Percentiles rank a stretch among this genome's conserved stretches.
phyloP scores from a whole-genome alignment of 2,329 filamentous ascomycete species.

The Clonostachys rosea region DNA sequence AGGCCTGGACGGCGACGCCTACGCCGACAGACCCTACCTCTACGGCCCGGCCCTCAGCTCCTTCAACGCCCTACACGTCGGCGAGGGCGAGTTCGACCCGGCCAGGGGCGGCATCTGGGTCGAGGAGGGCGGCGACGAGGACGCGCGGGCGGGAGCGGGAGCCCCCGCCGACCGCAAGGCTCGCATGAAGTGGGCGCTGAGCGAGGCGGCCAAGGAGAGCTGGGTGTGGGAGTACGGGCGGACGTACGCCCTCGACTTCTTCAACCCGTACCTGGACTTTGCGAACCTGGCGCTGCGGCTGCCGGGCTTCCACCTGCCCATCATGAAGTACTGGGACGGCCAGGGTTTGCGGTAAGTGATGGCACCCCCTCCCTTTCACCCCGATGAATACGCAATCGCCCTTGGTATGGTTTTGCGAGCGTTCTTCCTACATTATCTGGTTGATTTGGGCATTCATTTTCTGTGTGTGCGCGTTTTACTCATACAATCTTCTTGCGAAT shows the following conservation, averaged over 20 bases:
- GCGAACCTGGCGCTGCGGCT: conserved; percentile 64
- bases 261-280: conserved; percentile 90
- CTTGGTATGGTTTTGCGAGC: conserved; percentile 1
- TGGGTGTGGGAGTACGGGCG: conserved; percentile 52
- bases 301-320: conserved; percentile 67
- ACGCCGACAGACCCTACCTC: conserved; percentile 79
- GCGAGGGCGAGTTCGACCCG: conserved; percentile 42
- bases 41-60: conserved; percentile 78
- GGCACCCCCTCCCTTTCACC: neutral
- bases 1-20: conserved; percentile 82
- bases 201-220: conserved; percentile 37
- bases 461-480: conserved; percentile 9
- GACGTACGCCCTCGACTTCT: conserved; percentile 64
- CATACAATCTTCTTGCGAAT: conserved; percentile 5
- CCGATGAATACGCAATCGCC: neutral
- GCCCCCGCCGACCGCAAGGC: conserved; percentile 47
- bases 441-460: conserved; percentile 2
- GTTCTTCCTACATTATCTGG: neutral
- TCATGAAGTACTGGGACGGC: conserved; percentile 78
- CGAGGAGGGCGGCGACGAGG: conserved; percentile 58
- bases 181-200: conserved; percentile 56
- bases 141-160: conserved; percentile 36
- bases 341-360: conserved; percentile 65
- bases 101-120: conserved; percentile 50
- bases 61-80: conserved; percentile 73